Evolutionary conservation across 2,329 filamentous ascomycete genomes (phyloP), one percentile per base, ranked within the genome.

Genomic region (Ophioceras dolichostomum): DNA sequence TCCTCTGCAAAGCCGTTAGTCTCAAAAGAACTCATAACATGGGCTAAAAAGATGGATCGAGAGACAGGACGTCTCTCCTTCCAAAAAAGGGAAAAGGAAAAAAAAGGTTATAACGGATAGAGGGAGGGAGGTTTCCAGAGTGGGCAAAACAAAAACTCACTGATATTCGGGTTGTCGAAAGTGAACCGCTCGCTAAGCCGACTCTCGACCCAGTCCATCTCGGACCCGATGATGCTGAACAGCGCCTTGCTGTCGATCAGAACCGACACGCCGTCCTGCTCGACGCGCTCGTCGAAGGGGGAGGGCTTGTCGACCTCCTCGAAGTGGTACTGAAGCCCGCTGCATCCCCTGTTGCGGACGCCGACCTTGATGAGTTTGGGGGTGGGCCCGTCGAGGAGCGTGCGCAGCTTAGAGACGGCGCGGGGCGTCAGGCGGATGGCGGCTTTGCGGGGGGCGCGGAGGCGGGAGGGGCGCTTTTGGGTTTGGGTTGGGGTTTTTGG

Each of bases 151-250:
- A 18, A 13, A 29, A 21, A 79, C 88, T 75, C 65, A 94, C 88
- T 98, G 56, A 96, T 96, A 54, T 98, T 98, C 2, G 91, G 91
- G 57, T 98, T 98, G 56, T 76, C 80, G 63, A 98, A 98, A 36
- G 94, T 79, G 59, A 98, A 98, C 46, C 84, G 72, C 59, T 88
- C 75, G 57, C 82, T 94, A 45, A 98, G 64, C 65, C 94, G 94
- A 51, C 96, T 91, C 61, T 96, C 88, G 10, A 89, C 71, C 88
- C 89, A 98, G 55, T 98, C 91, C 91, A 98, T 98, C 63, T 96
- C 89, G 54, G 83, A 94, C 5, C 91, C 91, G 50, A 98, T 95
- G 38, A 98, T 96, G 59, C 89, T 96, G 57, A 98, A 88, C 35
- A 98, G 65, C 30, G 91, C 91, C 66, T 95, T 96, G 68, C 85